Percentiles rank a stretch among this genome's conserved stretches.
These are phyloP conservation scores for Neonectria neomacrospora DNA, from an alignment of 2,329 filamentous ascomycete species.

Conservation along the genomic window DNA sequence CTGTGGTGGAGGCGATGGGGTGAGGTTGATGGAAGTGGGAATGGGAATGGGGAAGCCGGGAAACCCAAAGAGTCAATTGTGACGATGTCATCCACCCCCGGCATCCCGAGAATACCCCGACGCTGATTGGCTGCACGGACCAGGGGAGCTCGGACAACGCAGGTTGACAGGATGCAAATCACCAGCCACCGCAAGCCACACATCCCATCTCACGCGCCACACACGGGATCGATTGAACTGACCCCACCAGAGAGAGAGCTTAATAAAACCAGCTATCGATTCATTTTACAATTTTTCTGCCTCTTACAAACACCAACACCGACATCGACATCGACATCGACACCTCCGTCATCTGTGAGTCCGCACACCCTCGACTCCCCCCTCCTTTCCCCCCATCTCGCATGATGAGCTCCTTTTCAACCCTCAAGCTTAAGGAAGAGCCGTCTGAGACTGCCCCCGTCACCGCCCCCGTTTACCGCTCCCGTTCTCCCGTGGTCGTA, in stretches of 20 bases:
- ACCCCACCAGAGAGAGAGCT: constrained; percentile 29
- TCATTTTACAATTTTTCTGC: constrained; percentile 37
- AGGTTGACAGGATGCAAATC: neutral
- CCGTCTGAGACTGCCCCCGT: constrained; percentile 57
- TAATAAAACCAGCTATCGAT: constrained; percentile 30
- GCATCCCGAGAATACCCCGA: constrained; percentile 21
- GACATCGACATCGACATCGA: neutral
- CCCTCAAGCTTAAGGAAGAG: constrained; percentile 58
- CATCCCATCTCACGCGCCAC: neutral
- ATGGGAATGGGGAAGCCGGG: neutral
- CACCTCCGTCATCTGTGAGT: constrained; percentile 1
- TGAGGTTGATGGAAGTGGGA: constrained; percentile 22
- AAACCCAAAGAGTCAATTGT: constrained; percentile 6
- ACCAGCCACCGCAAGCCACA: constrained; percentile 9
- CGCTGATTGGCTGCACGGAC: constrained; percentile 28
- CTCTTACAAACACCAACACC: constrained; percentile 24
- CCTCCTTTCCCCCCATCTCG: constrained; percentile 35
- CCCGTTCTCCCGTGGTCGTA: constrained; percentile 32
- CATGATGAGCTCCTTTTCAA: constrained; percentile 57
- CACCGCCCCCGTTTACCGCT: constrained; percentile 30
- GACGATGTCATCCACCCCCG: constrained; percentile 12
- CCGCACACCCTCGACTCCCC: constrained; percentile 1
- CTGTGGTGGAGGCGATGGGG: constrained; percentile 26
- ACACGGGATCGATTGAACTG: neutral
- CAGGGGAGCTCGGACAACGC: constrained; percentile 14